Conservation (phyloP, 108 stramenopile species). For the Skeletonema marinoi region DNA sequence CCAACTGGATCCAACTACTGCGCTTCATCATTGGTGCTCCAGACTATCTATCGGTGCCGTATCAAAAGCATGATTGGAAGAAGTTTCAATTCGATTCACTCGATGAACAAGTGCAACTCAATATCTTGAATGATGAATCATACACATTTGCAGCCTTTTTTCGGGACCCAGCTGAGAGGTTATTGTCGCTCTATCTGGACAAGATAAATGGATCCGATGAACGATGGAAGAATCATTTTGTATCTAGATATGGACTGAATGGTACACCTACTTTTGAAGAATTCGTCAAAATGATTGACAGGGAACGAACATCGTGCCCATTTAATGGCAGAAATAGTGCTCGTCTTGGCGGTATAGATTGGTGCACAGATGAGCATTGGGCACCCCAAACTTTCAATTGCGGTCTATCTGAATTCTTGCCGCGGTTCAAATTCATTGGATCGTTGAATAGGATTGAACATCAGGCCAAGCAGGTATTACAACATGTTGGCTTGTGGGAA, state of each 20-base stretch:
- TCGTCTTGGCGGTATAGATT: constrained; percentile 18
- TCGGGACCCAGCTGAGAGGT: constrained; percentile 36
- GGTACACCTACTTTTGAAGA: constrained; percentile 39
- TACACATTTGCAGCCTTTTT: constrained; percentile 37
- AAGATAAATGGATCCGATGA: constrained; percentile 21
- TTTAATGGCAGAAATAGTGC: not conserved
- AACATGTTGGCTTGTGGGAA: constrained; percentile 58
- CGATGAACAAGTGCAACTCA: constrained; percentile 11
- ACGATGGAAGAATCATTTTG: not conserved
- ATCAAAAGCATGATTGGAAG: constrained; percentile 46
- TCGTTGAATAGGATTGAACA: constrained; percentile 41
- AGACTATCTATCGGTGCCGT: constrained; percentile 36
- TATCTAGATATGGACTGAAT: not conserved
- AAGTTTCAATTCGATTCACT: constrained; percentile 36
- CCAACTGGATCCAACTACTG: constrained; percentile 46
- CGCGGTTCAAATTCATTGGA: constrained; percentile 55
- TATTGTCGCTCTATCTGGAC: constrained; percentile 34
- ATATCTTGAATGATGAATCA: constrained; percentile 22
- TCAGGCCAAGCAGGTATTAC: constrained; percentile 49
- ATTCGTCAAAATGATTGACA: constrained; percentile 37
- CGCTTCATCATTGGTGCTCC: constrained; percentile 32
- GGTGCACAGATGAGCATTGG: constrained; percentile 63
- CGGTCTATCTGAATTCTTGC: constrained; percentile 45
- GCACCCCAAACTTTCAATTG: constrained; percentile 51
- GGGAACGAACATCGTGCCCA: constrained; percentile 9